phyloP scores from a whole-genome alignment of 176 grass and related monocot species.

The Echinochloa phyllopogon region DNA sequence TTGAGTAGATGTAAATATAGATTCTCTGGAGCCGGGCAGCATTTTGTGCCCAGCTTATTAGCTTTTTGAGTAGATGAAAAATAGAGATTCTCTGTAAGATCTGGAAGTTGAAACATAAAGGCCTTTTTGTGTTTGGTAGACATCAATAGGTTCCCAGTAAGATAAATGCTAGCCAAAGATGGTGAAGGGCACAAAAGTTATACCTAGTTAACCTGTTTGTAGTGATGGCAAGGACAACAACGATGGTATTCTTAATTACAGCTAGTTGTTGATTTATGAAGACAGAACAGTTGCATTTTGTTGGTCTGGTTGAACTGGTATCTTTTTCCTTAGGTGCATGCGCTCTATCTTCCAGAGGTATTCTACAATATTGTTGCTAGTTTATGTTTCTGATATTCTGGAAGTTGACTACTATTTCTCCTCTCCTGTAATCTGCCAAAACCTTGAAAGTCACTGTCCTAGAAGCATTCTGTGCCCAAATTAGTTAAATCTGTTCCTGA shows the following conservation, averaged over 20 bases:
- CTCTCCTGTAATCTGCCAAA: neutral
- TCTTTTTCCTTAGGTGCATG: neutral
- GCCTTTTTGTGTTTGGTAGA: neutral
- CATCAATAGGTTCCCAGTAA: neutral
- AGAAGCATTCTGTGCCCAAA: conserved; percentile 2
- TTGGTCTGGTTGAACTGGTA: neutral
- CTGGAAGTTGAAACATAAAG: conserved; percentile 2
- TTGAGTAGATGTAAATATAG: conserved; percentile 16
- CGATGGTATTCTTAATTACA: neutral
- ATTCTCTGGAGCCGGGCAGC: neutral
- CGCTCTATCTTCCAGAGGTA: neutral
- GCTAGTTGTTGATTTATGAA: neutral
- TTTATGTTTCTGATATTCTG: conserved; percentile 6
- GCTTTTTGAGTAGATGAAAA: conserved; percentile 23
- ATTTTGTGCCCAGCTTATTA: conserved; percentile 3
- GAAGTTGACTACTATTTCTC: neutral
- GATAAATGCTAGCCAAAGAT: neutral
- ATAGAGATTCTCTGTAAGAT: conserved; percentile 31
- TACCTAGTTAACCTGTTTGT: neutral
- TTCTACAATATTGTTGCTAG: neutral
- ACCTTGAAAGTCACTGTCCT: neutral
- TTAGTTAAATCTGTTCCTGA: neutral
- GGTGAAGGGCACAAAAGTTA: neutral
- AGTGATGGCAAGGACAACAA: neutral
- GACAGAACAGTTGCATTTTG: neutral